These are phyloP conservation scores for Kodamaea lidongshanica DNA, from an alignment of 805 yeast genomes.

Conservation along the genomic window DNA sequence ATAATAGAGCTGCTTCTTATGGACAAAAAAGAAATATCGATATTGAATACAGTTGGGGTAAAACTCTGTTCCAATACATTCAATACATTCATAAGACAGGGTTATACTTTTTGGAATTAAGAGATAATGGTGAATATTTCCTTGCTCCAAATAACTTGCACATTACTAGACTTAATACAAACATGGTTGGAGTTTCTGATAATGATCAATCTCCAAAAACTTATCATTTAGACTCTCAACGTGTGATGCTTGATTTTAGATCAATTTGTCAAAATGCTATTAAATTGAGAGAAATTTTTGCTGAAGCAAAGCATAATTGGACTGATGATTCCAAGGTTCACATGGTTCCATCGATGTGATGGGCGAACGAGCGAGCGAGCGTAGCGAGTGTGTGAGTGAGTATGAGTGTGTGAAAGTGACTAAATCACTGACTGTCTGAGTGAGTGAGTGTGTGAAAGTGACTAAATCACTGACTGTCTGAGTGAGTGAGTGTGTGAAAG, in stretches of 20 bases:
- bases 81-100: slow-evolving; percentile 92
- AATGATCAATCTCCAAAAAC: slow-evolving; percentile 15
- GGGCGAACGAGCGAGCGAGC: too few relatives aligned
- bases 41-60: slow-evolving; percentile 86
- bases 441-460: too few relatives aligned
- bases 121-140: slow-evolving; percentile 71
- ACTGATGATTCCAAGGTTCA: slow-evolving; percentile 22
- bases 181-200: slow-evolving; percentile 21
- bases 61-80: slow-evolving; percentile 69
- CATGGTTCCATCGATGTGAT: slow-evolving; percentile 1
- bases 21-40: slow-evolving; percentile 53
- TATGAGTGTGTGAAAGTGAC: too few relatives aligned
- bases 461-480: too few relatives aligned
- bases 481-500: too few relatives aligned
- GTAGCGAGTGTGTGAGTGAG: too few relatives aligned
- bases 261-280: slow-evolving; percentile 51
- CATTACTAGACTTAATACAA: slow-evolving; percentile 61
- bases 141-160: slow-evolving; percentile 85
- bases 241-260: slow-evolving; percentile 65
- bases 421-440: too few relatives aligned
- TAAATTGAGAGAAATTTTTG: slow-evolving; percentile 46
- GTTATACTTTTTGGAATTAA: slow-evolving; percentile 78
- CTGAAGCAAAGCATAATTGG: slow-evolving; percentile 52
- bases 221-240: slow-evolving; percentile 57
- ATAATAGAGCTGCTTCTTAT: slow-evolving; percentile 67